Evolutionary conservation across 352 stramenopile genomes (phyloP).

Genomic region (Phytophthora macrochlamydospora): DNA sequence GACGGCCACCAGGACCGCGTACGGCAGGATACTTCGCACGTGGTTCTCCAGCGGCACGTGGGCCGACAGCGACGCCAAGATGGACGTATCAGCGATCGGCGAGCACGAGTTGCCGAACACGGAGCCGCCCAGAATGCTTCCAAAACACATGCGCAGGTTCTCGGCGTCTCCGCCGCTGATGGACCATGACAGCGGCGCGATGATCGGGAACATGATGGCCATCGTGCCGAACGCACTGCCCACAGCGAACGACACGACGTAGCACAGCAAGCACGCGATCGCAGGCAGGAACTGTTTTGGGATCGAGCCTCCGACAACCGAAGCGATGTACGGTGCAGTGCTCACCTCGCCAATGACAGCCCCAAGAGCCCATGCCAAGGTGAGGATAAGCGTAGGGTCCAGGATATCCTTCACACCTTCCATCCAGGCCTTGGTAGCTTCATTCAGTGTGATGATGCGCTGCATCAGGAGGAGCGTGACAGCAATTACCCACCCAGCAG

Average conservation of each 20-base stretch:
- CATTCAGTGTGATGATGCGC: constrained; percentile 86
- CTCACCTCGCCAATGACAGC: constrained; percentile 87
- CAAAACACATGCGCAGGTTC: constrained; percentile 89
- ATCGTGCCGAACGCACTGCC: constrained; percentile 92
- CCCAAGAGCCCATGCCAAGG: constrained; percentile 90
- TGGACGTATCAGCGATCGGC: constrained; percentile 94
- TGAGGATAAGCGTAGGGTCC: constrained; percentile 89
- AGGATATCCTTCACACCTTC: constrained; percentile 93
- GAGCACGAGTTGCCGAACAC: constrained; percentile 91
- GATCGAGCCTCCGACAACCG: constrained; percentile 76
- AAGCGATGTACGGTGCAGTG: constrained; percentile 82
- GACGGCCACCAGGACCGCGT: constrained; percentile 72
- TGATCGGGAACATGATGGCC: constrained; percentile 94
- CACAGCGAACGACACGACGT: constrained; percentile 90
- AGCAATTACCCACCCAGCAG: constrained; percentile 75
- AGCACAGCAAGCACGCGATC: constrained; percentile 86
- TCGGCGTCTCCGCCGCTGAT: constrained; percentile 79
- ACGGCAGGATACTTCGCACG: constrained; percentile 85
- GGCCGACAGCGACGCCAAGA: constrained; percentile 83
- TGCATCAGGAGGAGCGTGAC: constrained; percentile 76
- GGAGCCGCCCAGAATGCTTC: constrained; percentile 85
- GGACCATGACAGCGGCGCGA: constrained; percentile 83
- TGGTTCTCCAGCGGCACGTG: constrained; percentile 84
- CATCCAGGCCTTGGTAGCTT: constrained; percentile 90
- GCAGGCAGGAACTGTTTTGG: constrained; percentile 79